These are phyloP conservation scores for Cyanidioschyzon merolae DNA, from an alignment of 23 red algal genomes.

Conservation along the genomic window DNA sequence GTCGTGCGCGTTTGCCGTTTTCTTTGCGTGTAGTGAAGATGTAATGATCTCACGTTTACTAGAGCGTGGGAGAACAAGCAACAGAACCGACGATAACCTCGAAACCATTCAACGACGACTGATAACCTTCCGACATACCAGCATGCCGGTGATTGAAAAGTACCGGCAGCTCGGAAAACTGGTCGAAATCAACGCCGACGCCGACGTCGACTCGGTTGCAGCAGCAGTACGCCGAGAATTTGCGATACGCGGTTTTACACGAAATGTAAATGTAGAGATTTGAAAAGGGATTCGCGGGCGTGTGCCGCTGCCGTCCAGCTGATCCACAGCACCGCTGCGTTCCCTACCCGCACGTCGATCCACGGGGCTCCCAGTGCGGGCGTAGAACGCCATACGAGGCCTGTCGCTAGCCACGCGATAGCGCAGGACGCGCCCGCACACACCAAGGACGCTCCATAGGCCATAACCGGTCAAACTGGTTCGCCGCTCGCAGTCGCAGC, in stretches of 20 bases:
- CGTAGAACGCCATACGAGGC: too few relatives aligned
- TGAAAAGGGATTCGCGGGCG: too few relatives aligned
- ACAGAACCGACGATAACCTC: constrained; percentile 50
- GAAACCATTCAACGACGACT: constrained; percentile 41
- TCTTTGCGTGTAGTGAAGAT: constrained; percentile 40
- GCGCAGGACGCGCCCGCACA: too few relatives aligned
- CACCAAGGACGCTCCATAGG: too few relatives aligned
- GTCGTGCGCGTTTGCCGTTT: constrained; percentile 43
- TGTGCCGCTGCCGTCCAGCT: too few relatives aligned
- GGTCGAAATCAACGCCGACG: constrained; percentile 36
- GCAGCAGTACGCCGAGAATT: background rate
- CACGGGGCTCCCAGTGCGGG: too few relatives aligned
- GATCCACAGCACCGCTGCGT: too few relatives aligned
- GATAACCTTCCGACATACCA: constrained; percentile 52
- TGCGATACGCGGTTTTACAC: background rate
- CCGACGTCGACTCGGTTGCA: constrained; percentile 37
- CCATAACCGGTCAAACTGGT: too few relatives aligned
- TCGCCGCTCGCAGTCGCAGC: too few relatives aligned
- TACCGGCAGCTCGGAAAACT: constrained; percentile 47
- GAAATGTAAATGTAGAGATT: too few relatives aligned
- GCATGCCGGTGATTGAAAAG: constrained; percentile 65
- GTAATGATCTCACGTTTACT: constrained; percentile 40
- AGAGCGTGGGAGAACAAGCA: constrained; percentile 37
- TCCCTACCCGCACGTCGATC: too few relatives aligned
- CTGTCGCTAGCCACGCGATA: too few relatives aligned